These are phyloP conservation scores for Fraxinus nigra DNA, from an alignment of 305 asterid species.

Conservation along the genomic window DNA sequence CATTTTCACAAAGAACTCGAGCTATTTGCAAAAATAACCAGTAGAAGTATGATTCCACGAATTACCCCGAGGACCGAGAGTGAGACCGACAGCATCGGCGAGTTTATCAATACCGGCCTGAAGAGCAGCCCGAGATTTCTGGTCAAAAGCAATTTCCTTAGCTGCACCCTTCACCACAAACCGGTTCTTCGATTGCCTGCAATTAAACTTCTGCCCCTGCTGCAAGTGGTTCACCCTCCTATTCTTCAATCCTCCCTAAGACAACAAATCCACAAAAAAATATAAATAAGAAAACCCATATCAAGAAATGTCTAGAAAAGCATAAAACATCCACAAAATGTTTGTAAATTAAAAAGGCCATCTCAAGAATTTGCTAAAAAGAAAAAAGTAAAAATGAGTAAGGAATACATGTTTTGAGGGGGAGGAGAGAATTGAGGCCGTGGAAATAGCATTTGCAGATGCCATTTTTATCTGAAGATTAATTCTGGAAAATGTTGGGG, in stretches of 20 bases:
- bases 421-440: slow-evolving; percentile 63
- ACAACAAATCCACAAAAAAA: slow-evolving; percentile 2
- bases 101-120: slow-evolving; percentile 93
- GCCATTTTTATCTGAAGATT: slow-evolving; percentile 47
- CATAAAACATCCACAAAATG: not conserved
- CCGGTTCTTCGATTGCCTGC: slow-evolving; percentile 39
- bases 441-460: slow-evolving; percentile 71
- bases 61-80: slow-evolving; percentile 95
- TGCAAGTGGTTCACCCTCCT: slow-evolving; percentile 62
- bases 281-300: not conserved
- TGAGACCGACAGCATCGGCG: slow-evolving; percentile 89
- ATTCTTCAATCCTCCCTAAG: slow-evolving; percentile 58
- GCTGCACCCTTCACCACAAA: slow-evolving; percentile 63
- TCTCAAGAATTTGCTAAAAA: slow-evolving; percentile 11
- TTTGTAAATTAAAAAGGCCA: not conserved
- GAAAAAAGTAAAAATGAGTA: not conserved
- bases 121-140: slow-evolving; percentile 73
- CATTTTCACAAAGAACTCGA: not conserved
- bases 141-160: slow-evolving; percentile 89
- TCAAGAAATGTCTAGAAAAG: not conserved
- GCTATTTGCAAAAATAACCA: not conserved
- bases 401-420: slow-evolving; percentile 46
- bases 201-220: slow-evolving; percentile 63
- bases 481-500: not conserved
- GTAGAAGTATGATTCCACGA: not conserved